Conservation (phyloP, 305 asterid genomes). For the Coffea humblotiana region DNA sequence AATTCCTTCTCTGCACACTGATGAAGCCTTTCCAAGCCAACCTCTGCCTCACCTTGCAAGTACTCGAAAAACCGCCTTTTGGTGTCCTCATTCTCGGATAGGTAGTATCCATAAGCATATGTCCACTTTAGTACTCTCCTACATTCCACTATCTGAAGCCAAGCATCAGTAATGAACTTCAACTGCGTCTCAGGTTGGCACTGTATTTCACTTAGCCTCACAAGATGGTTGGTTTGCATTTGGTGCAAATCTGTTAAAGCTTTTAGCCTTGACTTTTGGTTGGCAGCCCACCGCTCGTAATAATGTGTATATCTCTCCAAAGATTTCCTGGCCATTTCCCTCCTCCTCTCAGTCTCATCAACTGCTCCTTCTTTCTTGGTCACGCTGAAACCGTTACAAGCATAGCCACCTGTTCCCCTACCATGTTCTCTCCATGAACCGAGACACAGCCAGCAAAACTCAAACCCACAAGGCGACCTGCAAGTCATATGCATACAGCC, state of each 20-base stretch:
- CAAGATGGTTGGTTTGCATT: slow-evolving; percentile 75
- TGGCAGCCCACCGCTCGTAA: slow-evolving; percentile 97
- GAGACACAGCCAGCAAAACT: slow-evolving; percentile 78
- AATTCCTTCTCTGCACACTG: slow-evolving; percentile 89
- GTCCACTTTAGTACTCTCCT: slow-evolving; percentile 97
- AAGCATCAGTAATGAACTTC: slow-evolving; percentile 79
- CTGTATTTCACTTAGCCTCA: slow-evolving; percentile 76
- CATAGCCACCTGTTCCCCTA: slow-evolving; percentile 80
- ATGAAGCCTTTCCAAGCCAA: slow-evolving; percentile 93
- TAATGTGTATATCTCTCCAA: slow-evolving; percentile 94
- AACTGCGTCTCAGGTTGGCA: slow-evolving; percentile 71
- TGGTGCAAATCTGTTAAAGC: slow-evolving; percentile 71
- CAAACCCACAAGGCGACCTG: slow-evolving; percentile 20
- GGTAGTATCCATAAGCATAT: slow-evolving; percentile 80
- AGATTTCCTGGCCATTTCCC: slow-evolving; percentile 91
- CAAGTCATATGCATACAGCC: slow-evolving; percentile 36
- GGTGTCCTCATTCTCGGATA: slow-evolving; percentile 54
- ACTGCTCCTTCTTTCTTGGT: slow-evolving; percentile 60
- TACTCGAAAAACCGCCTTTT: slow-evolving; percentile 77
- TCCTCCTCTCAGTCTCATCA: slow-evolving; percentile 79
- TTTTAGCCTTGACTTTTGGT: slow-evolving; percentile 87
- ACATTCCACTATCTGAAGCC: slow-evolving; percentile 96
- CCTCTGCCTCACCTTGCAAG: slow-evolving; percentile 94
- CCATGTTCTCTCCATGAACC: slow-evolving; percentile 91
- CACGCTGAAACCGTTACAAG: slow-evolving; percentile 77